These are phyloP conservation scores for Trichoderma reesei DNA, from an alignment of 495 filamentous ascomycete genomes.

Conservation along the genomic window DNA sequence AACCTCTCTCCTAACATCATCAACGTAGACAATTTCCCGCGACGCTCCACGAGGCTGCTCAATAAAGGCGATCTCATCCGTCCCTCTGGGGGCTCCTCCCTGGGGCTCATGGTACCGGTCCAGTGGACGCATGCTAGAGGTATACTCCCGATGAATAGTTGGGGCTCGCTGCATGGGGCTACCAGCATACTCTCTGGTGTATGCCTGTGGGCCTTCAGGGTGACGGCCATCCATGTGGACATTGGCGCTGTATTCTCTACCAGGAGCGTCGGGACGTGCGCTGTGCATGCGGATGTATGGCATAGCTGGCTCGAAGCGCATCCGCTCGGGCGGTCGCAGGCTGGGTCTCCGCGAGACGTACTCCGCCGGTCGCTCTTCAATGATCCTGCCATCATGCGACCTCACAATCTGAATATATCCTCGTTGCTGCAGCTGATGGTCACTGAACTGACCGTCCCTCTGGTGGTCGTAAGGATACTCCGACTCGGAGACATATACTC, in stretches of 20 bases:
- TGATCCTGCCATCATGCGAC: slow-evolving; percentile 22
- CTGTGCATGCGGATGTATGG: slow-evolving; percentile 41
- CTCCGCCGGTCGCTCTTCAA: slow-evolving; percentile 38
- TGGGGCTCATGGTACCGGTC: slow-evolving; percentile 29
- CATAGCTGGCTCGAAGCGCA: slow-evolving; percentile 19
- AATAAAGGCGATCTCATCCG: slow-evolving; percentile 36
- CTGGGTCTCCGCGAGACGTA: slow-evolving; percentile 48
- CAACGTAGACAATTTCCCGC: slow-evolving; percentile 27
- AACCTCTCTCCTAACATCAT: slow-evolving; percentile 26
- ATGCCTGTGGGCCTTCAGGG: slow-evolving; percentile 15
- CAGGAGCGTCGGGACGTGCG: slow-evolving; percentile 31
- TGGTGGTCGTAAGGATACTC: slow-evolving; percentile 38
- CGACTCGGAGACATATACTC: slow-evolving; percentile 44
- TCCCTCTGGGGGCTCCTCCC: slow-evolving; percentile 20
- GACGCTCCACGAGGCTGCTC: slow-evolving; percentile 29
- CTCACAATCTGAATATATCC: slow-evolving; percentile 34
- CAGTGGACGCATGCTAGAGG: background rate
- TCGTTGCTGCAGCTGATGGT: slow-evolving; percentile 34
- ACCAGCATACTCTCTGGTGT: slow-evolving; percentile 26
- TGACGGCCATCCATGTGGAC: slow-evolving; percentile 16
- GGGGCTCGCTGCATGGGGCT: slow-evolving; percentile 23
- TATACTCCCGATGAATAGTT: slow-evolving; percentile 16
- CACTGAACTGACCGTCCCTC: slow-evolving; percentile 42
- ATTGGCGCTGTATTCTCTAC: slow-evolving; percentile 19
- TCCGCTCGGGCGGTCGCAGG: slow-evolving; percentile 43